A percentile compares a stretch with the other conserved stretches of the same genome.
Evolutionary conservation across 2,329 filamentous ascomycete species (phyloP).

Genomic region (Leptographium galeiforme): DNA sequence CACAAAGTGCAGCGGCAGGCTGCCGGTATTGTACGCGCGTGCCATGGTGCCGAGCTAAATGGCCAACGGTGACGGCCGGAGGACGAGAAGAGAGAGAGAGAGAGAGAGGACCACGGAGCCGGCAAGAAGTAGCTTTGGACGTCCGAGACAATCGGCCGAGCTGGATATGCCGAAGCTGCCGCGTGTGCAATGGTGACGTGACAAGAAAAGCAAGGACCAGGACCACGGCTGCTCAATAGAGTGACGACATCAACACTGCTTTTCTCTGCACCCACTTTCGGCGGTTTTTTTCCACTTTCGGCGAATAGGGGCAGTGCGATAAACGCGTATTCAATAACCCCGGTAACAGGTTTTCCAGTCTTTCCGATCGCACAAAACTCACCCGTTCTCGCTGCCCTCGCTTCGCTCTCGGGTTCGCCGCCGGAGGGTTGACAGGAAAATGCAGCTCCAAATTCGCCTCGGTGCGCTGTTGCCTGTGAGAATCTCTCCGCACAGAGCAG

Average conservation of each 20-base stretch:
- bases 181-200: not conserved
- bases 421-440: too few species aligned
- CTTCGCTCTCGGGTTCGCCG: too few species aligned
- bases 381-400: too few species aligned
- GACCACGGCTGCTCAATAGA: too few species aligned
- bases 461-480: too few species aligned
- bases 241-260: not conserved
- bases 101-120: not conserved
- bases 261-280: not conserved
- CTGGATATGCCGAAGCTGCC: not conserved
- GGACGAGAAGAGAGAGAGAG: not conserved
- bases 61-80: not conserved
- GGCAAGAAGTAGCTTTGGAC: not conserved
- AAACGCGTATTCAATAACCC: too few species aligned
- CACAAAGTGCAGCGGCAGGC: slow-evolving; percentile 41
- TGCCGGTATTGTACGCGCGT: slow-evolving; percentile 16
- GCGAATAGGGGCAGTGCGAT: too few species aligned
- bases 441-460: too few species aligned
- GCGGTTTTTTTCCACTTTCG: not conserved
- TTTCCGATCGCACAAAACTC: too few species aligned
- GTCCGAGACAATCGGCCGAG: not conserved
- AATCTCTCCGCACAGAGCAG: too few species aligned
- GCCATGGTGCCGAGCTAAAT: not conserved
- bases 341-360: too few species aligned
- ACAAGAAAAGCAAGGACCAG: not conserved